phyloP scores from a whole-genome alignment of 805 yeast genomes.

The Starmera caribaea region DNA sequence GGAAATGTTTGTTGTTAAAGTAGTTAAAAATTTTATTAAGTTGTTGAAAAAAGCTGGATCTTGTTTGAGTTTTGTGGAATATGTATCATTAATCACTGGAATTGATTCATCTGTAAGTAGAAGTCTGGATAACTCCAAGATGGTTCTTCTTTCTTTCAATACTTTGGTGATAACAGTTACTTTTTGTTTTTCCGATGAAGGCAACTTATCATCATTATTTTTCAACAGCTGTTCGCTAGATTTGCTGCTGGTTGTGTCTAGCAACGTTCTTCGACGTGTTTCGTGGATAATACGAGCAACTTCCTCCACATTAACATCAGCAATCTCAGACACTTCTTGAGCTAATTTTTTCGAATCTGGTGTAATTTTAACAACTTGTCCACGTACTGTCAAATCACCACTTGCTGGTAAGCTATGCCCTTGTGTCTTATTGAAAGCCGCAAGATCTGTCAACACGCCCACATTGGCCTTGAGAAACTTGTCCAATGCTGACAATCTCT shows the following conservation, averaged over 20 bases:
- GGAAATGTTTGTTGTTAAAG: not conserved
- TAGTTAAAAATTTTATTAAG: conserved; percentile 10
- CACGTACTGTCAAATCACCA: conserved; percentile 28
- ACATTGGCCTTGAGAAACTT: conserved; percentile 6
- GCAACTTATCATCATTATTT: conserved; percentile 11
- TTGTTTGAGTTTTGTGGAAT: conserved; percentile 11
- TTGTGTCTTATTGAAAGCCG: conserved; percentile 1
- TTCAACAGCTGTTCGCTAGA: conserved; percentile 17
- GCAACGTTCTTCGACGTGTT: conserved; percentile 20
- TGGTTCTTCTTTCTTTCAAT: conserved; percentile 40
- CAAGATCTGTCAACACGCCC: conserved; percentile 6
- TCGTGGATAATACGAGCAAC: conserved; percentile 36
- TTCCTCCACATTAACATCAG: conserved; percentile 35
- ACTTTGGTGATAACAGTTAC: conserved; percentile 28
- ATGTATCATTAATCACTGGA: conserved; percentile 15
- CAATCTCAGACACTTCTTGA: conserved; percentile 24
- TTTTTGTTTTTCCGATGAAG: conserved; percentile 18
- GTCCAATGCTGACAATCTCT: conserved; percentile 11
- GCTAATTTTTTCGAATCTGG: conserved; percentile 29
- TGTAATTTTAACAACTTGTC: conserved; percentile 26
- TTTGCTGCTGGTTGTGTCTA: conserved; percentile 1
- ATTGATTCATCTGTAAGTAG: conserved; percentile 17
- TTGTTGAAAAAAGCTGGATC: conserved; percentile 16
- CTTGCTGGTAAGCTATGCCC: conserved; percentile 5
- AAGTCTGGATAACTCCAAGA: conserved; percentile 31